Percentiles rank a stretch among this genome's conserved stretches.
Conservation (phyloP, 129 eudicot genomes). For the Artemisia argyi region DNA sequence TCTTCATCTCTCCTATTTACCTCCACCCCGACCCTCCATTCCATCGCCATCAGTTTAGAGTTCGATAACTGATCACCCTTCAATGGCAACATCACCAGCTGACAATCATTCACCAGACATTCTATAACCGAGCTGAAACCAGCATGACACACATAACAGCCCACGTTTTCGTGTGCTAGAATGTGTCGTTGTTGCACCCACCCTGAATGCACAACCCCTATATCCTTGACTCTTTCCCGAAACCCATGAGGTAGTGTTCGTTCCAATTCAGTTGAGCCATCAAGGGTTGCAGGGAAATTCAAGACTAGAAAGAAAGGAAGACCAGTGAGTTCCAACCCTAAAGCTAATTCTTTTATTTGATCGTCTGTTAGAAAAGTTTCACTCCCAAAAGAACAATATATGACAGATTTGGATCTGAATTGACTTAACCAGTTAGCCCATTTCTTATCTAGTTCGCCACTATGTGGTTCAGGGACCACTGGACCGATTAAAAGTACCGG, state of each 20-base stretch:
- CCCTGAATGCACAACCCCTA: conserved; percentile 51
- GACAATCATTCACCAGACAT: conserved; percentile 48
- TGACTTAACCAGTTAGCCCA: conserved; percentile 42
- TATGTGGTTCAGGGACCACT: conserved; percentile 31
- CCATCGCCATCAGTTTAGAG: conserved; percentile 41
- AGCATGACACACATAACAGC: conserved; percentile 45
- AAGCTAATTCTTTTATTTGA: conserved; percentile 41
- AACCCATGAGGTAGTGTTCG: conserved; percentile 52
- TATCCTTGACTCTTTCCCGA: conserved; percentile 38
- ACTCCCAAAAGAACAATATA: conserved; percentile 43
- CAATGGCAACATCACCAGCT: conserved; percentile 40
- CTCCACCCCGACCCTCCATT: conserved; percentile 56
- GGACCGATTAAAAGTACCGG: conserved; percentile 36
- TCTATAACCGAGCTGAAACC: conserved; percentile 57
- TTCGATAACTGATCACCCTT: conserved; percentile 54
- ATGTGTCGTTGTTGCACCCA: conserved; percentile 72
- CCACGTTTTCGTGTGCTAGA: conserved; percentile 51
- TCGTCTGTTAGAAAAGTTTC: conserved; percentile 39
- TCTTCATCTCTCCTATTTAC: conserved; percentile 60
- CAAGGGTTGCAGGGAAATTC: conserved; percentile 37
- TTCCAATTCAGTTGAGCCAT: conserved; percentile 26
- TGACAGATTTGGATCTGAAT: conserved; percentile 40
- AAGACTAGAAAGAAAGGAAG: conserved; percentile 53
- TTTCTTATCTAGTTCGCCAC: conserved; percentile 31
- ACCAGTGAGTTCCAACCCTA: conserved; percentile 48